Base-by-base conservation (phyloP, 148 eudicot genomes). In the Bassia scoparia region DNA sequence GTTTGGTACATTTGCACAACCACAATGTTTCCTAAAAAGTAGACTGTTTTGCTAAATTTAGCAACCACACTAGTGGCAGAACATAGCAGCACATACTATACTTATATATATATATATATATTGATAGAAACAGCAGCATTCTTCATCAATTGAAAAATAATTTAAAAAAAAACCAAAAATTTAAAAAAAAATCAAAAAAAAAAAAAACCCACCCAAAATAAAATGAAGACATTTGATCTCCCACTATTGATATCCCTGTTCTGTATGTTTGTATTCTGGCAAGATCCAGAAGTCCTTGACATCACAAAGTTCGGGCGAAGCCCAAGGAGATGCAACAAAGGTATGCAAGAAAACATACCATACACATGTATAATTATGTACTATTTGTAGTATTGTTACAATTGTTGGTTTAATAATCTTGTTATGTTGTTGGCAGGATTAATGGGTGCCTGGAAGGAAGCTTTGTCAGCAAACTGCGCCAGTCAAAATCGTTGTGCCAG, bases 371-470 rank as follows among this genome's bases (percentile, higher is more conserved):
- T 18, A 5, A 4, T 53, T 53, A 20, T 18, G 8, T 3, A 18
- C 21, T 50, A n/a, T n/a, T n/a, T n/a, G n/a, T n/a, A n/a, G n/a
- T n/a, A n/a, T n/a, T n/a, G n/a, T n/a, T n/a, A n/a, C n/a, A n/a
- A n/a, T n/a, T n/a, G 4, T 37, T 37, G 41, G 41, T 37, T 3
- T 37, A 37, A 37, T 3, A 37, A 41, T 41, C 12, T 41, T 41
- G 46, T 41, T 2, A 41, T 41, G 14, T 61, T 56, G 12, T 27
- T 56, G 46, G 46, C 9, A 0, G 60, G 78, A 3, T 6, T 89
- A n/a, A 2, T 61, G 35, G 60, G 17, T 58, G 89, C 90, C 24
- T 90, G 90, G 90, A 86, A 84, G 49, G 77, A 68, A 43, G 96
- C 96, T 24, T 85, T 89, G 74, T 77, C 73, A 43, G 44, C 90